These are phyloP conservation scores for Calonectria pteridis DNA, from an alignment of 2,329 filamentous ascomycete species.

Conservation along the genomic window DNA sequence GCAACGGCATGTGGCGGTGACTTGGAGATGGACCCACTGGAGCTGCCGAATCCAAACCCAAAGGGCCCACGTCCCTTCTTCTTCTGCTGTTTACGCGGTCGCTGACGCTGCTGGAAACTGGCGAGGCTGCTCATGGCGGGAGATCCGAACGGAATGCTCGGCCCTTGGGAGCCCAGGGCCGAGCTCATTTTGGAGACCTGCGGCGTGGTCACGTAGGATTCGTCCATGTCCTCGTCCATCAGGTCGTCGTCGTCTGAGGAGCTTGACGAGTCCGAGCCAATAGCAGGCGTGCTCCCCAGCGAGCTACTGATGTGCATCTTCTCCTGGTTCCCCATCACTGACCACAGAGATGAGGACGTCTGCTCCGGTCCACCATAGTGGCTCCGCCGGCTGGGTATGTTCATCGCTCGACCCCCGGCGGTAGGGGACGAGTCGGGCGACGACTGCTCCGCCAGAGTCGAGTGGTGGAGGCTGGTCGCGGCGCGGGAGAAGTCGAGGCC, in stretches of 20 bases:
- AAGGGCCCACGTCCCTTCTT: constrained; percentile 64
- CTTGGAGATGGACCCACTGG: constrained; percentile 67
- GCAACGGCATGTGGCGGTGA: constrained; percentile 75
- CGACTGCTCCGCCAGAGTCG: constrained; percentile 88
- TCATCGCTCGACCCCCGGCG: constrained; percentile 76
- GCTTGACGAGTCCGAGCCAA: constrained; percentile 84
- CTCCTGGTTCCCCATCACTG: constrained; percentile 77
- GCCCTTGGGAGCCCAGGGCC: constrained; percentile 60
- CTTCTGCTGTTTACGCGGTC: constrained; percentile 76
- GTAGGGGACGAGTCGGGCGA: constrained; percentile 93
- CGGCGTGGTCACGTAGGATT: constrained; percentile 85
- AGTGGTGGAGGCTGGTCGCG: constrained; percentile 95
- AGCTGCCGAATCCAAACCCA: constrained; percentile 64
- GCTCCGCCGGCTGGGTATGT: constrained; percentile 67
- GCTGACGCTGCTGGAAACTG: constrained; percentile 84
- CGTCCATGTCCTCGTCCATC: constrained; percentile 82
- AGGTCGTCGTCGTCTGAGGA: constrained; percentile 77
- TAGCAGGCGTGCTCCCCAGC: constrained; percentile 76
- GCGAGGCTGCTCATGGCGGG: constrained; percentile 81
- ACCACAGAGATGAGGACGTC: constrained; percentile 79
- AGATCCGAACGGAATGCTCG: constrained; percentile 73
- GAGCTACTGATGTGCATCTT: constrained; percentile 83
- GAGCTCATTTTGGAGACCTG: constrained; percentile 74
- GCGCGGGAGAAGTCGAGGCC: constrained; percentile 94
- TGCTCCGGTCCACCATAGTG: constrained; percentile 69